These are phyloP conservation scores for Xanthoparmelia taractica DNA, from an alignment of 495 filamentous ascomycete species.

Conservation along the genomic window DNA sequence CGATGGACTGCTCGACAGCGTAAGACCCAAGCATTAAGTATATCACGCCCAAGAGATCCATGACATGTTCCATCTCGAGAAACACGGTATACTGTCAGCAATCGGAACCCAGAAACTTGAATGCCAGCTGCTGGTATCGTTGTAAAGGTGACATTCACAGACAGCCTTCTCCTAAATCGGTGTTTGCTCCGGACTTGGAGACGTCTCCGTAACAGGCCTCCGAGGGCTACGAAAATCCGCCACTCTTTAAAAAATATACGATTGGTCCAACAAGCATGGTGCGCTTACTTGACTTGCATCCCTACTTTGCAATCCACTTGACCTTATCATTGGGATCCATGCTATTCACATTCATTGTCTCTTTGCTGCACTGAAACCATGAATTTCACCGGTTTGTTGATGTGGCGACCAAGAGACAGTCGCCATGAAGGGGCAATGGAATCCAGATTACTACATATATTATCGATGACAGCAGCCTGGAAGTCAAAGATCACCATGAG, in stretches of 20 bases:
- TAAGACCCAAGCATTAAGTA: neutral
- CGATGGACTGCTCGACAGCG: neutral
- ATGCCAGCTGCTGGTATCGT: neutral
- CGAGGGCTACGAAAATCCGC: neutral
- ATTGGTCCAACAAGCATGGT: neutral
- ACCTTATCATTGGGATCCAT: neutral
- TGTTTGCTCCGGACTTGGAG: neutral
- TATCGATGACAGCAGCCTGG: neutral
- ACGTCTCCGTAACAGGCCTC: neutral
- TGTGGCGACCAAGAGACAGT: neutral
- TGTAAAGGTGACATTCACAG: too few species aligned
- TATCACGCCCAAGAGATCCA: neutral
- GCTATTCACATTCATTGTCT: neutral
- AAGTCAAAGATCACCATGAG: neutral
- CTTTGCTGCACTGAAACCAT: neutral
- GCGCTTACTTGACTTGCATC: neutral
- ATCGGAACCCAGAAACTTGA: neutral
- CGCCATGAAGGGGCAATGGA: neutral
- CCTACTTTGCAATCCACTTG: neutral
- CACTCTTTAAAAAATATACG: neutral
- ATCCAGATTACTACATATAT: neutral
- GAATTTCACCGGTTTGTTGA: neutral
- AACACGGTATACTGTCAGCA: neutral
- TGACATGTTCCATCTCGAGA: neutral
- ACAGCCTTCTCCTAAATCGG: neutral